Percentiles rank a stretch among this genome's conserved stretches.
Conservation (phyloP, 2,329 filamentous ascomycete genomes). For the Pseudogymnoascus destructans region DNA sequence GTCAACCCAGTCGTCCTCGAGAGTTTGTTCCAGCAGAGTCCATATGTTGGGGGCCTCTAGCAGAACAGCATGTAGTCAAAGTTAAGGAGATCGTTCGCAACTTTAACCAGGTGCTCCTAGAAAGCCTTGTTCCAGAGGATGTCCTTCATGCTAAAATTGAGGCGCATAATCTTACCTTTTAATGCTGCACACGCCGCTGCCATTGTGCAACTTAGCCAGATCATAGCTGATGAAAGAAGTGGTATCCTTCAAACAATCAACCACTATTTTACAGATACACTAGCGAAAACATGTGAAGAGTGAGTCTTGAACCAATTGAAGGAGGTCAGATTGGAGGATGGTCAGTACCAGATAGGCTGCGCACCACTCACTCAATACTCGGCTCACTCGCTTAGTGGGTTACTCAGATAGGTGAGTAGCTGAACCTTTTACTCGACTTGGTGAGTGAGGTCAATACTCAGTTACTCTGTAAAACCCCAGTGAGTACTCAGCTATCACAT, state of each 20-base stretch:
- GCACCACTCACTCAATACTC: too few relatives aligned
- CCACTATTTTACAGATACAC: slow-evolving; percentile 5
- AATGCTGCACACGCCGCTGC: neutral
- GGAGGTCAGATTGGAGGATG: too few relatives aligned
- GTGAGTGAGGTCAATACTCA: too few relatives aligned
- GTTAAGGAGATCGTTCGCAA: neutral
- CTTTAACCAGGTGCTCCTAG: neutral
- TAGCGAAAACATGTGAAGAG: neutral
- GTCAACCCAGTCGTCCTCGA: neutral
- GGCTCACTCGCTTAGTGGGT: too few relatives aligned
- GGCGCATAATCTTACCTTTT: neutral
- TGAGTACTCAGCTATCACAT: too few relatives aligned
- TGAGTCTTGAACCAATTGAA: slow-evolving; percentile 14
- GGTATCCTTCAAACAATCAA: slow-evolving; percentile 8
- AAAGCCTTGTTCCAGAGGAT: neutral
- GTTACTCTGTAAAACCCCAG: too few relatives aligned
- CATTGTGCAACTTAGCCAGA: neutral
- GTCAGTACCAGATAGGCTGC: too few relatives aligned
- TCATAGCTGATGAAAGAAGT: neutral
- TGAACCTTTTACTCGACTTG: too few relatives aligned
- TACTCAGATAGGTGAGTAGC: too few relatives aligned
- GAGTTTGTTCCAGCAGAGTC: slow-evolving; percentile 1
- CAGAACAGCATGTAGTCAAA: neutral
- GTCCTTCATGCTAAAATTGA: neutral
- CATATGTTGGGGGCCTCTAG: neutral